phyloP scores from a whole-genome alignment of 2,329 filamentous ascomycete species.

The Nemania diffusa region DNA sequence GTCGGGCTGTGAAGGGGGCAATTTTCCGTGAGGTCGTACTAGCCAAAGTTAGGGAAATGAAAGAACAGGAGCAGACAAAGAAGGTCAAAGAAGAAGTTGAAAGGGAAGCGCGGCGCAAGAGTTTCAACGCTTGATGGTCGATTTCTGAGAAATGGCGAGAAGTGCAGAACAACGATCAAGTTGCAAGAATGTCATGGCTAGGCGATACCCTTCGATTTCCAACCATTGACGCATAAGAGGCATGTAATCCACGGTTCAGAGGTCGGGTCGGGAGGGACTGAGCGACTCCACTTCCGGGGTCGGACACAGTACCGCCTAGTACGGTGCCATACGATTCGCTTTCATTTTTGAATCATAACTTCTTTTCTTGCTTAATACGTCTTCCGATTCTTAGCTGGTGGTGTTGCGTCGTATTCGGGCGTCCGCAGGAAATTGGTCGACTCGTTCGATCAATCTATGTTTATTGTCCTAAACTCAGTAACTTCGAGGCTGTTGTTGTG shows the following conservation, averaged over 20 bases:
- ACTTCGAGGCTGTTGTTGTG: slow-evolving; percentile 7
- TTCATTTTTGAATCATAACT: slow-evolving; percentile 17
- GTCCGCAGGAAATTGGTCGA: slow-evolving; percentile 9
- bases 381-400: slow-evolving; percentile 12
- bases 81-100: slow-evolving; percentile 70
- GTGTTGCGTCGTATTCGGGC: slow-evolving; percentile 15
- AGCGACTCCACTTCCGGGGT: not conserved
- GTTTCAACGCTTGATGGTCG: slow-evolving; percentile 44
- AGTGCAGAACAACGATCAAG: not conserved
- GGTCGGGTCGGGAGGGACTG: not conserved
- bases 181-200: not conserved
- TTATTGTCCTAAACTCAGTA: slow-evolving; percentile 5
- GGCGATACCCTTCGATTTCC: not conserved
- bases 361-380: slow-evolving; percentile 5
- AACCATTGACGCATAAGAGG: not conserved
- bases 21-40: slow-evolving; percentile 96
- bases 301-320: not conserved
- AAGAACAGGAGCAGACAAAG: slow-evolving; percentile 82
- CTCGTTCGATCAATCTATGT: slow-evolving; percentile 19
- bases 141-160: not conserved
- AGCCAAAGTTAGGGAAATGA: slow-evolving; percentile 92
- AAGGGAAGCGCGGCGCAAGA: slow-evolving; percentile 58
- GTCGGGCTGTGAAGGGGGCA: slow-evolving; percentile 67
- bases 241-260: not conserved
- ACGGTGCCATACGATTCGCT: slow-evolving; percentile 3